Base-by-base conservation (phyloP, 208 protist species). In the Crithidia mellificae region DNA sequence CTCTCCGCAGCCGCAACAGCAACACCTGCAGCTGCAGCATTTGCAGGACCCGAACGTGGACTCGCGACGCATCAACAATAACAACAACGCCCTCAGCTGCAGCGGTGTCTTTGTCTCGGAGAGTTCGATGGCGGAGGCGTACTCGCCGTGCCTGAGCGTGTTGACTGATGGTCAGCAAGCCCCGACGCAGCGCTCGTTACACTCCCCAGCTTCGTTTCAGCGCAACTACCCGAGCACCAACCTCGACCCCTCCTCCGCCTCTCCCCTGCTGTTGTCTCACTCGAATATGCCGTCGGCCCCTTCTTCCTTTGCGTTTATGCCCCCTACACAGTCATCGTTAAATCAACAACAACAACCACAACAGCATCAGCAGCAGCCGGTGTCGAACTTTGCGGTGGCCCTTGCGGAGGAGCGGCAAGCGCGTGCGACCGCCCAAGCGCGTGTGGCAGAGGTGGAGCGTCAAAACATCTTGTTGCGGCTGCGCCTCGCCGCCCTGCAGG, bases 391-490 rank as follows among this genome's bases (percentile, higher is more conserved):
- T 25, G 46, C 46, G 3, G 58, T 41, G 3, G 58, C 58, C 30
- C 29, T 64, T 9, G 46, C 46, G n/a, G 58, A 64, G 15, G 58
- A 64, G 46, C 46, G 58, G 2, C 58, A 29, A 1, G 41, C 53
- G 15, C 61, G 36, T 0, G 53, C 22, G 19, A 39, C 62, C 20
- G 12, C 12, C 20, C 44, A 64, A 47, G 62, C 52, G 38, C 54
- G 47, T 2, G 4, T 69, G 55, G 32, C 15, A 17, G 62, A 41
- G 25, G 20, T 64, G 47, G 70, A 69, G 46, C 25, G 47, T 2
- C 29, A 57, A 30, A 75, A 75, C 55, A 4, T 75, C 6, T 27
- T 75, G 6, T 58, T 75, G 14, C 70, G 70, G 19, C 39, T 75
- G 2, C 70, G 44, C 8, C 62, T 75, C 36, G 44, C 63, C 0